Evolutionary conservation across 2,329 filamentous ascomycete species (phyloP).

Genomic region (Phyllosticta citribraziliensis): DNA sequence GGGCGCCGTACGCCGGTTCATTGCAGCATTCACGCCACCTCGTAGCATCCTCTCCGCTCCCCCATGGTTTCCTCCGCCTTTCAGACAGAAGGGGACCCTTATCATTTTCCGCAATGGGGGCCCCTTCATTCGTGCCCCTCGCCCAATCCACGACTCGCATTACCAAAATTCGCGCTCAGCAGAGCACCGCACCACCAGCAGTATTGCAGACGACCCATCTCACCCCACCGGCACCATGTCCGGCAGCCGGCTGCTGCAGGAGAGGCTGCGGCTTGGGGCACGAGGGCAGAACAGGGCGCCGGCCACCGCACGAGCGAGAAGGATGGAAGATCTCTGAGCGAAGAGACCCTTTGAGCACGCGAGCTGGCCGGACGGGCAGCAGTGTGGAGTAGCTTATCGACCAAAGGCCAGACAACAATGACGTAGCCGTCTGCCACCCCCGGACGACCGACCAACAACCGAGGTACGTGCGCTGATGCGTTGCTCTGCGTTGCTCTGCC

Average conservation of each 20-base stretch:
- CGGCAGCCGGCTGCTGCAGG: background rate
- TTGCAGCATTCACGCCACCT: background rate
- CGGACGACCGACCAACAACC: background rate
- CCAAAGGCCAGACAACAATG: background rate
- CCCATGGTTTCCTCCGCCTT: background rate
- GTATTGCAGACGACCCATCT: background rate
- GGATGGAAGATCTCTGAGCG: no score
- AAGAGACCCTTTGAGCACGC: no score
- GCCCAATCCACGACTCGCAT: background rate
- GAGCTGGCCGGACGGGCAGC: no score
- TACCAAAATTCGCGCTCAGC: background rate
- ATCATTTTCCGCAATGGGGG: background rate
- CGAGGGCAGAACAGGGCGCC: background rate
- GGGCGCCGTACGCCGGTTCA: background rate
- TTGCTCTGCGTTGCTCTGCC: no score
- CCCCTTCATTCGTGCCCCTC: background rate
- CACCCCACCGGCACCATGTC: background rate
- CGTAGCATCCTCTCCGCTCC: background rate
- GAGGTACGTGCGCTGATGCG: background rate
- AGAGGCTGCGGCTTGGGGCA: background rate
- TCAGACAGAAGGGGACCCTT: background rate
- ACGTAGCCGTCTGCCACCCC: background rate
- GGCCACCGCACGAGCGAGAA: background rate
- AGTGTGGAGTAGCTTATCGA: background rate
- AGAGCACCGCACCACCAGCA: background rate